Evolutionary conservation across 768 basidiomycete species (phyloP).

Genomic region (Tulasnella sp.): DNA sequence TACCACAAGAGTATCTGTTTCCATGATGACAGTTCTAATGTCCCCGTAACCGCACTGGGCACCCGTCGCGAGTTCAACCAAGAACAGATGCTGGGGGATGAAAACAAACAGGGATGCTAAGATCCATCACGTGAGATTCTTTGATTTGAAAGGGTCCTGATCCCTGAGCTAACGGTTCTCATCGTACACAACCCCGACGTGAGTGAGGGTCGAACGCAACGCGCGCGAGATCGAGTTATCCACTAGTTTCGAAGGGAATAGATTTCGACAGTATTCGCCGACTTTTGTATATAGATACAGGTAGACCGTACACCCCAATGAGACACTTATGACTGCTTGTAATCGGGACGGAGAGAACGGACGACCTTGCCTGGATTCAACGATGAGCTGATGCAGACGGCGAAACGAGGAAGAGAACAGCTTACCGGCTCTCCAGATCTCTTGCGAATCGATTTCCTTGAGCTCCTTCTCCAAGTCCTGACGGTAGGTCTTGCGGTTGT

Average conservation of each 20-base stretch:
- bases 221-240: background rate
- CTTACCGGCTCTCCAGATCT: constrained; percentile 94
- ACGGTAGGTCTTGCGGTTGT: constrained; percentile 86
- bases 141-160: background rate
- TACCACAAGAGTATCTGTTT: background rate
- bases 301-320: background rate
- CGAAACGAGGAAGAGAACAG: background rate
- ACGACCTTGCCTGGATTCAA: constrained; percentile 69
- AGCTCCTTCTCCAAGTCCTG: constrained; percentile 89
- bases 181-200: background rate
- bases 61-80: background rate
- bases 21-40: background rate
- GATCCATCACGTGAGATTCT: background rate
- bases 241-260: background rate
- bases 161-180: background rate
- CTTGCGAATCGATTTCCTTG: constrained; percentile 92
- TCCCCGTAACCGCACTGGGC: background rate
- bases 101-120: background rate
- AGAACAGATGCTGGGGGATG: background rate
- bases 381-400: constrained; percentile 20
- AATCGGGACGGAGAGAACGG: constrained; percentile 80
- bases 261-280: background rate
- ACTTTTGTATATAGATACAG: background rate
- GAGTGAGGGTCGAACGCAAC: no score
- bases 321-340: constrained; percentile 44